Evolutionary conservation across 176 grass and related monocot species (phyloP), one percentile per base, ranked within the genome.

Genomic region (Raddia distichophylla): DNA sequence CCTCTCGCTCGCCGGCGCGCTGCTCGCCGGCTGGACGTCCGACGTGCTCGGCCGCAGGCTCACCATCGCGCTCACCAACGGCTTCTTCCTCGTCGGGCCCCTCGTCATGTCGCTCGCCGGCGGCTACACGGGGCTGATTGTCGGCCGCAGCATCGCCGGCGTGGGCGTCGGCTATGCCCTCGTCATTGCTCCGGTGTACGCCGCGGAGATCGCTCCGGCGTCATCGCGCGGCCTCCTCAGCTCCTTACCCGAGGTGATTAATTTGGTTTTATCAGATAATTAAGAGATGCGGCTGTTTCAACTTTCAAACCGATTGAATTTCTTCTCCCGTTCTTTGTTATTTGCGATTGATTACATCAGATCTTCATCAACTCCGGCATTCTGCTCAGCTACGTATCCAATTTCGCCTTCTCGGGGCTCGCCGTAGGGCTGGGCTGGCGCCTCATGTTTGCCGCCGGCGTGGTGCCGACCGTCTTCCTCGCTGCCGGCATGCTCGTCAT

Each of bases 351-450:
- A 4, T 12, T 3, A 54, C 52, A 54, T 54, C 15, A 69, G 67
- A 69, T 69, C 9, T 69, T 69, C 67, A 10, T 69, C 43, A 69
- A 48, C 5, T 2, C 46, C 44, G 44, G 67, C 6, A 69, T 69
- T 2, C 44, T 69, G 42, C 67, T 69, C n/a, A 69, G 67, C 44
- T 69, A 69, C 44, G 42, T 14, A 4, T 48, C 10, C 18, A 69
- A 7, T 44, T 69, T 47, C 67, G 44, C 44, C 0, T 44, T 69
- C 5, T 44, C 67, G 5, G 67, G 67, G 1, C 19, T 69, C 18
- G 10, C 76, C 11, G 75, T 80, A 58, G 57, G 73, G 64, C 9
- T 80, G 32, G 73, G 84, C 5, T 86, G 84, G 84, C 67, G 84
- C n/a, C 18, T 80, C 48, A 67, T 86, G 84, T 81, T 80, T 43